Evolutionary conservation across 2,329 filamentous ascomycete species (phyloP).

Genomic region (Fusarium circinatum): DNA sequence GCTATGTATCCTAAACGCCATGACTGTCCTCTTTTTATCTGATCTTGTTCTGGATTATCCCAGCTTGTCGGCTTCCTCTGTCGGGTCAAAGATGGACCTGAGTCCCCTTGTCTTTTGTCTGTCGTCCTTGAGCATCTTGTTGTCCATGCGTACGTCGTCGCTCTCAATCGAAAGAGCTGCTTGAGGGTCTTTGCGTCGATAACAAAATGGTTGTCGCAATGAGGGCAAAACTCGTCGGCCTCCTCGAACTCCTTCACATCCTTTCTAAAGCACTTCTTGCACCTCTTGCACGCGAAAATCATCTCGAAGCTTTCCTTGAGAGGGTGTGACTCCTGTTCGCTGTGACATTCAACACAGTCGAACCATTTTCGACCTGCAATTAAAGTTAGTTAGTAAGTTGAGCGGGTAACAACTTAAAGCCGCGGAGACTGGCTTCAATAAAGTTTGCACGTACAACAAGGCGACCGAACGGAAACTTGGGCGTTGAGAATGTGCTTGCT

Average conservation of each 20-base stretch:
- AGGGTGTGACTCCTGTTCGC: slow-evolving; percentile 79
- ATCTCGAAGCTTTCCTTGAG: slow-evolving; percentile 86
- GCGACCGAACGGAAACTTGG: slow-evolving; percentile 93
- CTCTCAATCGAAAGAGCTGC: slow-evolving; percentile 87
- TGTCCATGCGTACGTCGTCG: slow-evolving; percentile 87
- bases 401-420: not conserved
- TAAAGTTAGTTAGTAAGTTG: not conserved
- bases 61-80: slow-evolving; percentile 77
- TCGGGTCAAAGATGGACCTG: slow-evolving; percentile 80
- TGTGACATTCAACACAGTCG: slow-evolving; percentile 95
- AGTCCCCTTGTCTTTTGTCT: slow-evolving; percentile 67
- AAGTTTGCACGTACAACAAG: slow-evolving; percentile 77
- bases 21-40: slow-evolving; percentile 21
- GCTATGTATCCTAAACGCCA: slow-evolving; percentile 47
- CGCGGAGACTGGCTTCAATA: not conserved
- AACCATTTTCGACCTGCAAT: slow-evolving; percentile 92
- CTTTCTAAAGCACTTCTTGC: slow-evolving; percentile 97
- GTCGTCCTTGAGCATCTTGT: slow-evolving; percentile 93
- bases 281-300: slow-evolving; percentile 98
- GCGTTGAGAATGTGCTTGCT: slow-evolving; percentile 99
- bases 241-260: slow-evolving; percentile 93
- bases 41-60: slow-evolving; percentile 62
- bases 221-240: slow-evolving; percentile 97
- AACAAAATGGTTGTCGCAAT: slow-evolving; percentile 99
- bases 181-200: slow-evolving; percentile 86